These are phyloP conservation scores for Iris macrosiphon DNA, from an alignment of 106 monocot genomes.

Conservation along the genomic window DNA sequence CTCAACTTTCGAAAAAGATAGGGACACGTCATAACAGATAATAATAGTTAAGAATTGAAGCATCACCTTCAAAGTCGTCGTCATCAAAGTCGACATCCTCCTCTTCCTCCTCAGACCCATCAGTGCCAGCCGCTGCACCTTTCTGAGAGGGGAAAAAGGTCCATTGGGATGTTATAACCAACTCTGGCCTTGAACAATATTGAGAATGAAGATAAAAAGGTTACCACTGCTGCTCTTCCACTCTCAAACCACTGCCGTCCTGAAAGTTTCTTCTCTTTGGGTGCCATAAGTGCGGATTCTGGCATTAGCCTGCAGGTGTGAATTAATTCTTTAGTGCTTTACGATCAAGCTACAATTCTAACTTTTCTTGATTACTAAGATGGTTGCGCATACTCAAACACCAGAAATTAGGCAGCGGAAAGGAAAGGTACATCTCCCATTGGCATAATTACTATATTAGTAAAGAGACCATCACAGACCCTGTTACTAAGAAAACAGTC, in stretches of 20 bases:
- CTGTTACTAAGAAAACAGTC: too few species aligned
- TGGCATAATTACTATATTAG: too few species aligned
- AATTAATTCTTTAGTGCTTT: not conserved
- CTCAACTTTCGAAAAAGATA: not conserved
- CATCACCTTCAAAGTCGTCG: slow-evolving; percentile 89
- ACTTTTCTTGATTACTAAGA: too few species aligned
- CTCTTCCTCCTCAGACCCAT: slow-evolving; percentile 86
- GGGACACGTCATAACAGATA: not conserved
- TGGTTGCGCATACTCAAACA: too few species aligned
- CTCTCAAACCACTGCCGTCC: slow-evolving; percentile 94
- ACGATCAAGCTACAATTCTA: too few species aligned
- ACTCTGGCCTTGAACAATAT: not conserved
- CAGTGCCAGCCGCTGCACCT: slow-evolving; percentile 53
- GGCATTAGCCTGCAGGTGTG: slow-evolving; percentile 78
- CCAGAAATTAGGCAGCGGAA: not conserved
- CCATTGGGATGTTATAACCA: not conserved
- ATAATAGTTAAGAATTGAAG: not conserved
- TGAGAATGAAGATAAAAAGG: not conserved
- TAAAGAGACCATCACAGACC: not conserved
- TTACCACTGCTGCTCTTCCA: slow-evolving; percentile 71
- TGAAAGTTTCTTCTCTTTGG: slow-evolving; percentile 78
- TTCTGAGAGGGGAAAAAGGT: slow-evolving; percentile 30
- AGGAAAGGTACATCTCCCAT: too few species aligned
- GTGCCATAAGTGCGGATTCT: slow-evolving; percentile 72
- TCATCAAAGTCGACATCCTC: slow-evolving; percentile 94